Base-by-base conservation (phyloP, 1,284 basidiomycete species). In the Austroboletus niveus region DNA sequence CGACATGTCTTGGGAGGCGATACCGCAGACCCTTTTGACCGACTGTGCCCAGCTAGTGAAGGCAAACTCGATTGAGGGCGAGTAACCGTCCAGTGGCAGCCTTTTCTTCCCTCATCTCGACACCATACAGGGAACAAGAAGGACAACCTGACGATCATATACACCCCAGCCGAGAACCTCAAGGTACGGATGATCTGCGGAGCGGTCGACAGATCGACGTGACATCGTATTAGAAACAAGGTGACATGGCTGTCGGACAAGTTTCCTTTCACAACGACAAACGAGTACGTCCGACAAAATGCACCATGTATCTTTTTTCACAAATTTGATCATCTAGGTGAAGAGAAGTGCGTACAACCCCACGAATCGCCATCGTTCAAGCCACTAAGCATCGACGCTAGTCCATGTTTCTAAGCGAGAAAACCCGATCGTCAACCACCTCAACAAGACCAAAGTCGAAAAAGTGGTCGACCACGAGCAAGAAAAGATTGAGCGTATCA, bases 1-100 rank as follows among this genome's bases (percentile, higher is more conserved):
- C 7, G 73, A 69, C n/a, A 87, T 92, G 76, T 71, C 78, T 15
- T 99, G 95, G 93, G 93, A 98, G 17, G 69, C 75, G 10, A 90
- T 99, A 41, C 95, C 96, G 0, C 80, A 88, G 48, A 74, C 82
- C 0, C 73, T 98, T 10, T 73, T 98, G 24, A 76, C 77, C 9
- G 95, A 99, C 67, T 92, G 92, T 57, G 91, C 93, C 0, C 96
- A 99, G 69, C 77, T 99, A 1, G 94, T 98, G 41, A 99, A 99
- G 71, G 95, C 96, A 0, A 98, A 98, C 64, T 95, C 92, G 4
- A 99, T 99, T 50, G 93, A 98, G 77, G 92, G 94, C 90, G 59
- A 53, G 73, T 61, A 48, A 42, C n/a, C 42, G 12, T 30, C 12
- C 12, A 1, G 17, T 15, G 2, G 5, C 22, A 15, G 17, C 22